phyloP scores from a whole-genome alignment of 2,329 filamentous ascomycete species.

The Ascocoryne sarcoides region DNA sequence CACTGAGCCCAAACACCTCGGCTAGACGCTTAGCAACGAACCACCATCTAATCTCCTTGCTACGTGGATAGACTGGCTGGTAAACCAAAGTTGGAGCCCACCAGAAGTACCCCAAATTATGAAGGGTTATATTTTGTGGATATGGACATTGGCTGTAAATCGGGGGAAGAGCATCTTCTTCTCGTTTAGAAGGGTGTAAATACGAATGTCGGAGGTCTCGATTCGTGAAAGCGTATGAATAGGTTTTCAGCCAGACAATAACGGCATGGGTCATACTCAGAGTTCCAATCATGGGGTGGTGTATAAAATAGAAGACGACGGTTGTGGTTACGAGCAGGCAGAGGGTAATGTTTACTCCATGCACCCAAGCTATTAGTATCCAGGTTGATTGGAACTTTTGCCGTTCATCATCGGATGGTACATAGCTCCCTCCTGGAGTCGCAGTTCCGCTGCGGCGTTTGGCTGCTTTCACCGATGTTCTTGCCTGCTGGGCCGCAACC shows the following conservation, averaged over 20 bases:
- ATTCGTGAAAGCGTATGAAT: conserved; percentile 94
- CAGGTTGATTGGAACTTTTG: conserved; percentile 67
- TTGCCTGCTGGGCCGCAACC: conserved; percentile 71
- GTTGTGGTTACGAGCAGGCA: conserved; percentile 74
- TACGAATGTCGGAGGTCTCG: conserved; percentile 87
- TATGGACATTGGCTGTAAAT: conserved; percentile 81
- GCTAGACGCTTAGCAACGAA: conserved; percentile 78
- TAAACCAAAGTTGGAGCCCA: conserved; percentile 95
- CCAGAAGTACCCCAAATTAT: conserved; percentile 92
- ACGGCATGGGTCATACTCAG: conserved; percentile 85
- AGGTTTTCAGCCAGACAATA: conserved; percentile 92
- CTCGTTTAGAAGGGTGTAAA: conserved; percentile 62
- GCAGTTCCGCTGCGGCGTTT: conserved; percentile 31
- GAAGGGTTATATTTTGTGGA: conserved; percentile 79
- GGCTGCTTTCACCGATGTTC: conserved; percentile 51
- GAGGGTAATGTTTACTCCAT: conserved; percentile 74
- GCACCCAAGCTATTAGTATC: conserved; percentile 70
- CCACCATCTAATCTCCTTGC: conserved; percentile 69
- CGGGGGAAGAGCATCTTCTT: conserved; percentile 64
- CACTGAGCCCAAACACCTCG: conserved; percentile 68
- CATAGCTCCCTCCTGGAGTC: conserved; percentile 27
- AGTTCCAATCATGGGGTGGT: conserved; percentile 90
- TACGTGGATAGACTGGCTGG: conserved; percentile 90
- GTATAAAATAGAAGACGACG: conserved; percentile 82
- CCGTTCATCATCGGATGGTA: conserved; percentile 35